Percentiles rank a stretch among this genome's conserved stretches.
Conservation (phyloP, 495 filamentous ascomycete genomes). For the Elasticomyces elasticus region DNA sequence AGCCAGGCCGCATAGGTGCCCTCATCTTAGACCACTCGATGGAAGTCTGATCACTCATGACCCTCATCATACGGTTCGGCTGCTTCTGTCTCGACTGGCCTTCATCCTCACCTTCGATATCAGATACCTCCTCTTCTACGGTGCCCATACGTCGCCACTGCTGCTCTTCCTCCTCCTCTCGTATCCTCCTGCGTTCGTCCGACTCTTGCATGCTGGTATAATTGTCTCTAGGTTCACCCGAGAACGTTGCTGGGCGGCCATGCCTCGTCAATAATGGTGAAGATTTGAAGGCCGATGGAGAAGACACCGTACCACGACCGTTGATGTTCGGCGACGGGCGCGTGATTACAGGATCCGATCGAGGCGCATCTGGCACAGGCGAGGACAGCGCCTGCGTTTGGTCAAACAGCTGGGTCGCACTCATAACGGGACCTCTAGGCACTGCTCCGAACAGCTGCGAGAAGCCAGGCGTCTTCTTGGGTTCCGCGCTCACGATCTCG, state of each 20-base stretch:
- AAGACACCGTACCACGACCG: conserved; percentile 23
- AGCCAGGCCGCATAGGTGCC: conserved; percentile 6
- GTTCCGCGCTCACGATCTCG: conserved; percentile 24
- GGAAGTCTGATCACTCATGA: conserved; percentile 12
- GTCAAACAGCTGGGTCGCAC: conserved; percentile 34
- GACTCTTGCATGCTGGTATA: conserved; percentile 33
- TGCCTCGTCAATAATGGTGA: conserved; percentile 25
- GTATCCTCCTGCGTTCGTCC: conserved; percentile 23
- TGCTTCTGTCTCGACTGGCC: conserved; percentile 1
- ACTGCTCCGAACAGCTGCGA: conserved; percentile 26
- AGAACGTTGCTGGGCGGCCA: conserved; percentile 14
- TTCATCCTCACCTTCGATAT: not conserved
- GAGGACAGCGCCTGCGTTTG: conserved; percentile 35
- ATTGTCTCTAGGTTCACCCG: conserved; percentile 28
- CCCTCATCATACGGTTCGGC: conserved; percentile 4
- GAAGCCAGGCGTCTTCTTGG: conserved; percentile 27
- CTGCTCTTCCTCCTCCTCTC: conserved; percentile 8
- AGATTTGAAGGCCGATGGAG: conserved; percentile 23
- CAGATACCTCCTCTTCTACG: conserved; percentile 2
- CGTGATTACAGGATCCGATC: conserved; percentile 32
- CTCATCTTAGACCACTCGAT: conserved; percentile 1
- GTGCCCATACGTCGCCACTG: not conserved
- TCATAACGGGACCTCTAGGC: conserved; percentile 18
- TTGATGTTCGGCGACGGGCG: conserved; percentile 34
- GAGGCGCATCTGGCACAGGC: conserved; percentile 24